Evolutionary conservation across 1,284 basidiomycete genomes (phyloP), one percentile per base, ranked within the genome.

Genomic region (Cystobasidium pallidum): DNA sequence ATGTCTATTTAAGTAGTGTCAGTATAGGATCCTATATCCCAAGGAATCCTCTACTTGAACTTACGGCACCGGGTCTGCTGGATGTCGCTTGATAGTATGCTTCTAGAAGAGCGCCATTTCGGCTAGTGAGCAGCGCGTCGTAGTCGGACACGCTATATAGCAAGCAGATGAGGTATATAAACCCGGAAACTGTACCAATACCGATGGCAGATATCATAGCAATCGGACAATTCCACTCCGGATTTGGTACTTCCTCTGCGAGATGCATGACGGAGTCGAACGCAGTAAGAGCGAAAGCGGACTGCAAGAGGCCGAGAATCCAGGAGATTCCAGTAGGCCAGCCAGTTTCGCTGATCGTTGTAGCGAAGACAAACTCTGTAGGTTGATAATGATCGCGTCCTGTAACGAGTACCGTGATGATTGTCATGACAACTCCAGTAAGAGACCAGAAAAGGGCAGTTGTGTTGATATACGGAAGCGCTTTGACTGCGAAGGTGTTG

Each of bases 161-260:
- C n/a, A 91, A 85, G 0, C 86, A 86, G 63, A 90, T 83, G 45
- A 90, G 81, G 78, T 88, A 88, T 21, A 88, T 71, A n/a, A 88
- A 82, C 0, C 87, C 86, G 1, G 82, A 82, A 3, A 85, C 74
- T 0, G 86, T 82, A 1, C 88, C 88, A 54, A 90, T 88, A 2
- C 86, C 84, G 32, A 90, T 84, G 0, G 88, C 86, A 71, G 85
- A 83, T 1, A 86, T 82, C 67, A 70, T 70, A 6, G 58, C 67
- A 34, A 59, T 59, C 13, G 67, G 67, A 24, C 57, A 59, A 88
- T 78, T 88, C 88, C 0, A 87, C 36, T 62, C 58, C n/a, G 67
- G 67, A 43, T 51, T 28, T 21, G 67, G 67, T 36, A 70, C 58
- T 61, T 70, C 67, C 47, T 70, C 67, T 26, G 58, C 85, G 84